A percentile compares a stretch with the other conserved stretches of the same genome.
Evolutionary conservation across 257 asterid species (phyloP).

Genomic region (Buddleja alternifolia): DNA sequence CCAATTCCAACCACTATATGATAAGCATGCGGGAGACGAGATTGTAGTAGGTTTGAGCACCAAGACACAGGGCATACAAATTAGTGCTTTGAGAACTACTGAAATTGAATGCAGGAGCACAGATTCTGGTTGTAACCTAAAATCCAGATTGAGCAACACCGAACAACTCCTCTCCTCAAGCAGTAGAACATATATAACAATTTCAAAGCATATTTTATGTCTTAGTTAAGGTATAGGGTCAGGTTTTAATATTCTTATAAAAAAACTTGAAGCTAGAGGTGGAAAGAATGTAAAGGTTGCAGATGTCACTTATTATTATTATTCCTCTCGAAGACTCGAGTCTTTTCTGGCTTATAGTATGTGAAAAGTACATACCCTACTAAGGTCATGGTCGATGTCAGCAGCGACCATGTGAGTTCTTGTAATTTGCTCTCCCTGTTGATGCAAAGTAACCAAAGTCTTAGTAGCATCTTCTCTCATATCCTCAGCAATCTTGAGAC

Average conservation of each 20-base stretch:
- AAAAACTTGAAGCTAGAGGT: background rate
- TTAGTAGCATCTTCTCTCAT: conserved; percentile 88
- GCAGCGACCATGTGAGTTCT: conserved; percentile 85
- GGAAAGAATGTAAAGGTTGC: background rate
- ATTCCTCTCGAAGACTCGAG: background rate
- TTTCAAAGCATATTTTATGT: background rate
- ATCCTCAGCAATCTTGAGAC: conserved; percentile 93
- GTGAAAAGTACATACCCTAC: conserved; percentile 66
- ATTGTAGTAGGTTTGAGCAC: conserved; percentile 1
- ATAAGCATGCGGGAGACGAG: background rate
- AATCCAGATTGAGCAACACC: conserved; percentile 3
- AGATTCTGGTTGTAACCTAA: background rate
- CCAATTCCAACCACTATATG: background rate
- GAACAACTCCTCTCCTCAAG: background rate
- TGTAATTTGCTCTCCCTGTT: conserved; percentile 94
- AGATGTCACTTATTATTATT: background rate
- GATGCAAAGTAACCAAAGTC: conserved; percentile 82
- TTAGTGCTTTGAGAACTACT: conserved; percentile 6
- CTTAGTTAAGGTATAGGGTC: too few relatives aligned
- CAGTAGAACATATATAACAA: background rate
- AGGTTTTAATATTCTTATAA: too few relatives aligned
- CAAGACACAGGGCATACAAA: too few relatives aligned
- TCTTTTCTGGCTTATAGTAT: background rate
- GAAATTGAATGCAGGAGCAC: background rate
- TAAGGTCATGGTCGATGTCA: conserved; percentile 86